Base-by-base conservation (phyloP, 352 stramenopile species). In the Phytophthora pinifolia region DNA sequence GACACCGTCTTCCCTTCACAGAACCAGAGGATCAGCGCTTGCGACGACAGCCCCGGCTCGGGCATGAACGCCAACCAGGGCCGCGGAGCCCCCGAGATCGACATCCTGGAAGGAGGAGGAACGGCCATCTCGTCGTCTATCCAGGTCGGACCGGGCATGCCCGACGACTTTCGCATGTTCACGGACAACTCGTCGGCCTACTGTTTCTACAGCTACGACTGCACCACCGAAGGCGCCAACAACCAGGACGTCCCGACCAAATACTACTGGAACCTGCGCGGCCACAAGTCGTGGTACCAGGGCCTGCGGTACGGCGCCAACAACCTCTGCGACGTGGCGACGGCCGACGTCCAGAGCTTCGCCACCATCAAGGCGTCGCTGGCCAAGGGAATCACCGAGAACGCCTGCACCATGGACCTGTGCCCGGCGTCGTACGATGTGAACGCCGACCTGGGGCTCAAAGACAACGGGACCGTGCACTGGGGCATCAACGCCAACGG, bases 31-130 rank as follows among this genome's bases (percentile, higher is more conserved):
- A 92, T 92, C 58, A 96, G 72, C n/a, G 94, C 86, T 0, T 99
- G 96, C 55, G 92, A 98, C 54, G 56, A 64, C 12, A 73, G 91
- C 37, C 94, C 96, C 18, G 95, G 98, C 32, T 92, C 71, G 47
- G 94, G 94, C 0, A 54, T 99, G 59, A 86, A 98, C 73, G 56
- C 85, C 0, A 80, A 91, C 41, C 67, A 87, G 47, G 96, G 96
- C 8, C 81, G 96, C 9, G 96, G 96, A 31, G 90, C 94, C 20
- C 96, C 96, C 0, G 96, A 99, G 66, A 98, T 99, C 59, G 94
- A 99, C 72, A 78, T 99, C 25, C 74, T 99, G 6, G 96, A 97
- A 93, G 84, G 89, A 54, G 70, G 63, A 5, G 78, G 92, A 14
- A 75, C 62, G 0, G 74, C 79, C 9, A 86, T 97, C 53, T 98